Evolutionary conservation across 169 alveolate genomes (phyloP).

Genomic region (Toxoplasma gondii): DNA sequence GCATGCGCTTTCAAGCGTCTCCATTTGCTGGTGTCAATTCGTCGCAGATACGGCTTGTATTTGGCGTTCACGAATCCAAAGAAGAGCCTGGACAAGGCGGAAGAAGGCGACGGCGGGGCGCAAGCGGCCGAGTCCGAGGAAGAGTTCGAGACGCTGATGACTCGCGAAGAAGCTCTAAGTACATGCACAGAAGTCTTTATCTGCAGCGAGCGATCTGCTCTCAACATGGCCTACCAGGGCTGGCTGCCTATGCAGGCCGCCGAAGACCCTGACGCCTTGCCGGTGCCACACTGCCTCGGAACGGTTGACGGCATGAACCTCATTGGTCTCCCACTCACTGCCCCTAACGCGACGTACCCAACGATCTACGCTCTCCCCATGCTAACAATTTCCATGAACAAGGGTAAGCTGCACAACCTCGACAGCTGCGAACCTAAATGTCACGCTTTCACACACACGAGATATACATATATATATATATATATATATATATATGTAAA

Average conservation of each 20-base stretch:
- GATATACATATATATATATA: neutral
- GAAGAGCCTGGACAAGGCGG: neutral
- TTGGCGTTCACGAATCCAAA: conserved; percentile 33
- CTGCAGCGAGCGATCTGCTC: conserved; percentile 82
- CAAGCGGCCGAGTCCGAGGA: conserved; percentile 44
- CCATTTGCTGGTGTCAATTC: too few relatives aligned
- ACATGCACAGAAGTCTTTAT: conserved; percentile 73
- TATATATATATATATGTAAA: neutral
- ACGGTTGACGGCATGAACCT: conserved; percentile 89
- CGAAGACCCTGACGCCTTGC: conserved; percentile 28
- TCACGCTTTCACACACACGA: neutral
- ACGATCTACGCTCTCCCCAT: conserved; percentile 96
- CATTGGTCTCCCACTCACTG: conserved; percentile 93
- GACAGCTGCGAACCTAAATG: neutral
- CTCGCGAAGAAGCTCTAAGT: conserved; percentile 68
- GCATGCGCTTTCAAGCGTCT: neutral
- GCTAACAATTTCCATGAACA: conserved; percentile 96
- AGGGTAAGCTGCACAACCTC: conserved; percentile 71
- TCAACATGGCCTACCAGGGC: conserved; percentile 96
- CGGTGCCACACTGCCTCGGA: conserved; percentile 67
- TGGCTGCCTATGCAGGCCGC: conserved; percentile 59
- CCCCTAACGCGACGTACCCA: conserved; percentile 92
- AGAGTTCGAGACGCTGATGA: conserved; percentile 52
- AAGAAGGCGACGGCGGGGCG: conserved; percentile 45
- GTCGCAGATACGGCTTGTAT: conserved; percentile 65